Evolutionary conservation across 352 stramenopile species (phyloP).

Genomic region (Phytopythium delawarense): DNA sequence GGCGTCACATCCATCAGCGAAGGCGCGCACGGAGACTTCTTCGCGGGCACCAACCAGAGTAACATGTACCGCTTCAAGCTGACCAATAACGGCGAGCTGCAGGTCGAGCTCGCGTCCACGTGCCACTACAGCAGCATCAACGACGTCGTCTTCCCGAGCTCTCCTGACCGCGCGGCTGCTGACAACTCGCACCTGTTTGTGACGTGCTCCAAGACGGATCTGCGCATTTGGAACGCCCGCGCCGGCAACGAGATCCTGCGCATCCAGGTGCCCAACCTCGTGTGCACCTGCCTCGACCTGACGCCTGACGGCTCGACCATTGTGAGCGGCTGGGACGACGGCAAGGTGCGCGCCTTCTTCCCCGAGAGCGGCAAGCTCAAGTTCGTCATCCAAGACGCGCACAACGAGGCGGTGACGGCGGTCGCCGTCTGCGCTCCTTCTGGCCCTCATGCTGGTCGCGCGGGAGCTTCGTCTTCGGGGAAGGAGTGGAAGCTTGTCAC

Average conservation of each 20-base stretch:
- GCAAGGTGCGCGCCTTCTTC: conserved; percentile 96
- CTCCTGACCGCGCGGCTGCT: conserved; percentile 30
- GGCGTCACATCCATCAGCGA: conserved; percentile 89
- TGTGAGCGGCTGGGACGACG: conserved; percentile 95
- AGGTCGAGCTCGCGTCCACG: conserved; percentile 78
- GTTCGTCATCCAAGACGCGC: conserved; percentile 96
- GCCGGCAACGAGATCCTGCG: conserved; percentile 93
- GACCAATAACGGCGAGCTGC: conserved; percentile 26
- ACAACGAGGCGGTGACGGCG: conserved; percentile 93
- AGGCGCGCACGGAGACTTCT: conserved; percentile 83
- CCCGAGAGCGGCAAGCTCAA: conserved; percentile 95
- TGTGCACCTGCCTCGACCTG: conserved; percentile 93
- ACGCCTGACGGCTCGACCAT: conserved; percentile 87
- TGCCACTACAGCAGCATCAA: conserved; percentile 92
- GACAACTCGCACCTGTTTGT: conserved; percentile 94
- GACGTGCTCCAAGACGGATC: conserved; percentile 93
- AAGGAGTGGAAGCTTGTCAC: conserved; percentile 89
- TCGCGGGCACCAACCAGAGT: conserved; percentile 90
- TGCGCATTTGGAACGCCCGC: conserved; percentile 94
- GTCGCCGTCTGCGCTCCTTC: conserved; percentile 87
- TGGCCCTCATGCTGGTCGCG: conserved; percentile 1
- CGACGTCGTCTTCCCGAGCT: conserved; percentile 91
- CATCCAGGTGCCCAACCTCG: conserved; percentile 96
- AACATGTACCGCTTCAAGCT: conserved; percentile 93
- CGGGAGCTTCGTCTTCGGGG: conserved; percentile 2